Evolutionary conservation across 495 filamentous ascomycete species (phyloP), one percentile per base, ranked within the genome.

Genomic region (Parachaetomium inaequale): DNA sequence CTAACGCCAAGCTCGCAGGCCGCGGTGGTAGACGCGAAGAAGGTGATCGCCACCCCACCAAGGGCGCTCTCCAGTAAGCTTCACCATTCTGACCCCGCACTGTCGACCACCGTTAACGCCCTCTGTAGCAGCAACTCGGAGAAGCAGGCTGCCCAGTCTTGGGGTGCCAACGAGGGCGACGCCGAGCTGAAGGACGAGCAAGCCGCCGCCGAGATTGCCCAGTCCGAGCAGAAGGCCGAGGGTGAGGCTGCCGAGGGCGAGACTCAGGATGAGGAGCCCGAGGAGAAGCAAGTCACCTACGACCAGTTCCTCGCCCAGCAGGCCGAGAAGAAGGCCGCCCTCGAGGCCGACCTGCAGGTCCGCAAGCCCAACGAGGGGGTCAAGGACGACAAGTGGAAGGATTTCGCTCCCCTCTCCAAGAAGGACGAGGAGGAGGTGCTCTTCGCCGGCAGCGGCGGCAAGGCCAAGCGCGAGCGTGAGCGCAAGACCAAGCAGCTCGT

Each of bases 361-460:
- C 91, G 93, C 77, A 85, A 92, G 78, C 82, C 94, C 70, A 97
- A 96, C 80, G 93, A 96, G 79, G 94, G 92, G 69, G 79, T 72
- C 78, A 88, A 90, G 81, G 69, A 79, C 63, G 86, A 91, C 76
- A 93, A 97, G 83, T 96, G 91, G 90, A 88, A 89, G 64, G 80
- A 84, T 61, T 91, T 92, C 70, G 93, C 91, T 80, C 81, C 89
- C 62, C 73, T 97, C 61, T 72, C 77, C 74, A 88, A 87, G 73
- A 88, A 87, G 72, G 84, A 86, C 56, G 86, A 89, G 55, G 86
- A 89, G 62, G 87, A 88, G 43, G 81, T 82, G 61, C 96, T 88
- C 82, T 85, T 97, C 72, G 77, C 87, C 70, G 90, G 82, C 68
- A 77, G 81, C 61, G 83, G 81, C 51, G 88, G 88, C 74, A 97